Evolutionary conservation across 2,329 filamentous ascomycete species (phyloP).

Genomic region (Pseudogymnoascus sp.): DNA sequence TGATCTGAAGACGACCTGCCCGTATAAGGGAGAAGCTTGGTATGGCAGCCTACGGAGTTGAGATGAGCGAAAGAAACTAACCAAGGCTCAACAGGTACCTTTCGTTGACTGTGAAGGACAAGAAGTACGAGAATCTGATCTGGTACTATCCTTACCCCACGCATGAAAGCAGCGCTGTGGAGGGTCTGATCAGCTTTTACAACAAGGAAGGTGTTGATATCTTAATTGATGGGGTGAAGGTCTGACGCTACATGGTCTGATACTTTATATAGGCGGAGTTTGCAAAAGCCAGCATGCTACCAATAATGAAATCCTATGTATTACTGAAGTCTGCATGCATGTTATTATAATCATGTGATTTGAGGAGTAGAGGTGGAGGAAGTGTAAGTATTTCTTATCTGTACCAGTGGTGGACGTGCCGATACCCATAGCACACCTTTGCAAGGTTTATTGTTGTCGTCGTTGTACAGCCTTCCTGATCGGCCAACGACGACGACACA

Average conservation of each 20-base stretch:
- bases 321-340: too few relatives aligned
- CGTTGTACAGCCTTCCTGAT: too few relatives aligned
- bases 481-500: too few relatives aligned
- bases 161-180: constrained; percentile 45
- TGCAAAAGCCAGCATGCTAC: too few relatives aligned
- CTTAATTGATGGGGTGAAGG: constrained; percentile 39
- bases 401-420: too few relatives aligned
- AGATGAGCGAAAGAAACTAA: not conserved
- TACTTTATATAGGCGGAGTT: not conserved
- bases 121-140: constrained; percentile 41
- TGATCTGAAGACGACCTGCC: constrained; percentile 38
- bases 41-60: constrained; percentile 46
- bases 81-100: not conserved
- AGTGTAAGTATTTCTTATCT: too few relatives aligned
- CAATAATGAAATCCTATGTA: too few relatives aligned
- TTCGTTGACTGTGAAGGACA: constrained; percentile 32
- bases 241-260: not conserved
- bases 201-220: constrained; percentile 57
- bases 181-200: constrained; percentile 53
- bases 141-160: constrained; percentile 56
- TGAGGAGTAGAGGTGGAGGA: too few relatives aligned
- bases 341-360: too few relatives aligned
- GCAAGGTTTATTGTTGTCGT: too few relatives aligned
- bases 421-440: too few relatives aligned
- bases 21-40: constrained; percentile 57